Percentiles rank a stretch among this genome's conserved stretches.
phyloP scores from a whole-genome alignment of 257 asterid species.

The Solanum lignicaule region DNA sequence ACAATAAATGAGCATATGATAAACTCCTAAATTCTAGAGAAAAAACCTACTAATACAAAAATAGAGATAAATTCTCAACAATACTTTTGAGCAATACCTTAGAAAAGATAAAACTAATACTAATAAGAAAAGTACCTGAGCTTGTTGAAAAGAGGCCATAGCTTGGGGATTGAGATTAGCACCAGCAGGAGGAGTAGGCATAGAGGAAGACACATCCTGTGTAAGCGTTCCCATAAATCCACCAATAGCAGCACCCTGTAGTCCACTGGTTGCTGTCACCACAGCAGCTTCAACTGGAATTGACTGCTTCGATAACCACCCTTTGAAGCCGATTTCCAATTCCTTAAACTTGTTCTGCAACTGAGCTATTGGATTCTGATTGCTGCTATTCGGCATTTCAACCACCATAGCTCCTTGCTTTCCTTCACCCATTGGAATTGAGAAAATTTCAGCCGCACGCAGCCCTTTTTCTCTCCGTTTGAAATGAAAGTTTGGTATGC shows the following conservation, averaged over 20 bases:
- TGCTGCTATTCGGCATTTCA: conserved; percentile 12
- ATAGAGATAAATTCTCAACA: neutral
- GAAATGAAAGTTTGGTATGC: neutral
- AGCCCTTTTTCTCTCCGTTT: neutral
- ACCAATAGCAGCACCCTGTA: conserved; percentile 84
- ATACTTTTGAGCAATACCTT: neutral
- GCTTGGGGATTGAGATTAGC: conserved; percentile 59
- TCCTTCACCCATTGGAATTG: conserved; percentile 32
- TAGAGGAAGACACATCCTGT: conserved; percentile 36
- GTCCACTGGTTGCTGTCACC: conserved; percentile 62
- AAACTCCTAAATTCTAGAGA: neutral
- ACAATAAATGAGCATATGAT: neutral
- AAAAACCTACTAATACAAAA: neutral
- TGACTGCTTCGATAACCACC: conserved; percentile 76
- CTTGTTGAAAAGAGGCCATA: conserved; percentile 75
- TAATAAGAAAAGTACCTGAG: conserved; percentile 26
- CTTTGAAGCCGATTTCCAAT: conserved; percentile 42
- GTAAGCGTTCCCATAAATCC: conserved; percentile 80
- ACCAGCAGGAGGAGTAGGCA: conserved; percentile 63
- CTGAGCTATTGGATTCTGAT: conserved; percentile 52
- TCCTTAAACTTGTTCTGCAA: conserved; percentile 63
- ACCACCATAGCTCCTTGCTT: conserved; percentile 48
- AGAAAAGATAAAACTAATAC: neutral
- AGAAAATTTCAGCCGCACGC: neutral
- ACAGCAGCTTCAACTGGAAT: conserved; percentile 82